Evolutionary conservation across 345 rosid species (phyloP).

Genomic region (Conringia planisiliqua): DNA sequence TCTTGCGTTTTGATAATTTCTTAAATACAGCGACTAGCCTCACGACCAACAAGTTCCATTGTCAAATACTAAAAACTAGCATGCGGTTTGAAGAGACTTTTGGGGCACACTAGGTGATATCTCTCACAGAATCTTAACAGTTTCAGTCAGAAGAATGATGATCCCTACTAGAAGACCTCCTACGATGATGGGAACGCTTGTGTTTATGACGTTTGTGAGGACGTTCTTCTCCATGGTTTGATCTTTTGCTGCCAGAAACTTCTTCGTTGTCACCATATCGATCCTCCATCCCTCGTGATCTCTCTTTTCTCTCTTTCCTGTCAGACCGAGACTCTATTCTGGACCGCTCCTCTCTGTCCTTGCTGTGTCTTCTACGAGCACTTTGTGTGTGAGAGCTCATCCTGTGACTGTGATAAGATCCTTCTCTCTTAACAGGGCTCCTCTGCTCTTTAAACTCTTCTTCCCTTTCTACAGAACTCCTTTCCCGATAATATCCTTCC

Average conservation of each 20-base stretch:
- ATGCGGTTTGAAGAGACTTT: neutral
- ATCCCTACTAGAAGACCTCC: neutral
- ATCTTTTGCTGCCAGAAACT: slow-evolving; percentile 23
- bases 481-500: slow-evolving; percentile 27
- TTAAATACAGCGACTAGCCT: neutral
- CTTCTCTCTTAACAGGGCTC: neutral
- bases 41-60: neutral
- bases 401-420: slow-evolving; percentile 15
- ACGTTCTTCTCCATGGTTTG: slow-evolving; percentile 23
- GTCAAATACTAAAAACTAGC: neutral
- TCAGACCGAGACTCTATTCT: slow-evolving; percentile 22
- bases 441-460: slow-evolving; percentile 29
- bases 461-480: slow-evolving; percentile 37
- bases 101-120: neutral
- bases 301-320: slow-evolving; percentile 40
- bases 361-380: slow-evolving; percentile 20
- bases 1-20: neutral
- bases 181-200: neutral
- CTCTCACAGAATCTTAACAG: neutral
- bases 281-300: slow-evolving; percentile 29
- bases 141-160: neutral
- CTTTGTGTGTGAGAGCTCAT: slow-evolving; percentile 17
- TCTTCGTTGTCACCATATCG: slow-evolving; percentile 33
- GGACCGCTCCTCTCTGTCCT: slow-evolving; percentile 34
- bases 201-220: slow-evolving; percentile 26